Evolutionary conservation across 2,329 filamentous ascomycete species (phyloP), one percentile per base, ranked within the genome.

Genomic region (Neodidymelliopsis sp.): DNA sequence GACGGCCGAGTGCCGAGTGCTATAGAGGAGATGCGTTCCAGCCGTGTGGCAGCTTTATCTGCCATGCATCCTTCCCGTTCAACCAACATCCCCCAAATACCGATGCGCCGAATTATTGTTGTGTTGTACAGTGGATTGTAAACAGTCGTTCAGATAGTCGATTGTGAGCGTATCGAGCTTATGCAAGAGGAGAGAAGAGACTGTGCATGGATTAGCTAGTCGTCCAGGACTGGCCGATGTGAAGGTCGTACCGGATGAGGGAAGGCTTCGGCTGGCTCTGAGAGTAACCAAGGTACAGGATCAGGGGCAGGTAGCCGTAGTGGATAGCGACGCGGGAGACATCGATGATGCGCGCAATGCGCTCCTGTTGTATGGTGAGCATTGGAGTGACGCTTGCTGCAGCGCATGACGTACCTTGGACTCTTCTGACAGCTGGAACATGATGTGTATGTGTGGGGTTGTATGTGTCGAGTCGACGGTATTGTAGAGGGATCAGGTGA

Each of bases 281-380:
- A 45, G 93, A 95, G 80, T 96, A 97, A 65, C 93, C 94, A 67
- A 99, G 88, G 77, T 97, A 99, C 75, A 99, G 84, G 74, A 99
- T 95, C 75, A 99, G 77, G 66, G 94, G 94, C 50, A 99, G 85
- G 77, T 97, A 99, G 74, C 94, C 94, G 81, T 97, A 99, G 80
- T 99, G 94, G 71, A 99, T 89, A 52, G 90, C 91, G 67, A 97
- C 87, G 69, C 92, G 86, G 56, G 91, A 94, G 74, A 97, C 80
- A 77, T 97, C 94, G 74, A 99, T 94, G 79, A 97, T 84, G 82
- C 92, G 93, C 70, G 90, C 87, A 77, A 99, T 96, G 82, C 94
- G 91, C 87, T 99, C 94, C 93, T 97, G 66, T 44, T 42, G 22
- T 6, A 16, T 16, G 25, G 57, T 76, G 31, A 74, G 68, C 36